Evolutionary conservation across 176 grass and related monocot genomes (phyloP).

Genomic region (Eragrostis curvula): DNA sequence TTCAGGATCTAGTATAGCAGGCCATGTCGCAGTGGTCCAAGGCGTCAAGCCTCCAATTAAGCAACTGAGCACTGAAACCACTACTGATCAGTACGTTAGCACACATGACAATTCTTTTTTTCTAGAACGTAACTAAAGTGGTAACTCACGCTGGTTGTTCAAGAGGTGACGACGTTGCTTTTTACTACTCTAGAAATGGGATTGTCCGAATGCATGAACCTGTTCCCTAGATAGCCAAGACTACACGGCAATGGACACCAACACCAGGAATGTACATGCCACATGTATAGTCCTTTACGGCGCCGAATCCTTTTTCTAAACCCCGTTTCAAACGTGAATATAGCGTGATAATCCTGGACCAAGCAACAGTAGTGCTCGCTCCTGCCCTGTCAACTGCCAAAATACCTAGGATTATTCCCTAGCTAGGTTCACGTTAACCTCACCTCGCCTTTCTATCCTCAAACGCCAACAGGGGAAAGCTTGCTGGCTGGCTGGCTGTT

Average conservation of each 20-base stretch:
- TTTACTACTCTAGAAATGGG: no score
- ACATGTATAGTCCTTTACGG: neutral
- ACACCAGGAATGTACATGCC: neutral
- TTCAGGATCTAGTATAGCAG: neutral
- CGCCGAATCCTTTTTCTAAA: neutral
- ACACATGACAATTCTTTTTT: neutral
- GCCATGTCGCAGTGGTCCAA: neutral
- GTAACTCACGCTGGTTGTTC: no score
- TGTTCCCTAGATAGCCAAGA: neutral
- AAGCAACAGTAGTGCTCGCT: neutral
- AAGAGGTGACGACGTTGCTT: no score
- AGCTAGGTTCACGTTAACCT: neutral
- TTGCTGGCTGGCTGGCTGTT: neutral
- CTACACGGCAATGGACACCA: neutral
- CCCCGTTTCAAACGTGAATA: constrained; percentile 24
- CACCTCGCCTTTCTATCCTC: constrained; percentile 19
- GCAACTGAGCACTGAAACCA: neutral
- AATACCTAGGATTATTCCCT: constrained; percentile 36
- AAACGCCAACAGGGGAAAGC: constrained; percentile 1
- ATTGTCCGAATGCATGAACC: neutral
- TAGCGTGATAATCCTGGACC: neutral
- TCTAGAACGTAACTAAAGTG: no score
- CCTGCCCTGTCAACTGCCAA: constrained; percentile 17
- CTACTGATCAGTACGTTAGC: neutral
- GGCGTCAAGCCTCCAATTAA: no score